Percentiles rank a stretch among this genome's conserved stretches.
These are phyloP conservation scores for Podospora pseudopauciseta DNA, from an alignment of 495 filamentous ascomycete species.

Conservation along the genomic window DNA sequence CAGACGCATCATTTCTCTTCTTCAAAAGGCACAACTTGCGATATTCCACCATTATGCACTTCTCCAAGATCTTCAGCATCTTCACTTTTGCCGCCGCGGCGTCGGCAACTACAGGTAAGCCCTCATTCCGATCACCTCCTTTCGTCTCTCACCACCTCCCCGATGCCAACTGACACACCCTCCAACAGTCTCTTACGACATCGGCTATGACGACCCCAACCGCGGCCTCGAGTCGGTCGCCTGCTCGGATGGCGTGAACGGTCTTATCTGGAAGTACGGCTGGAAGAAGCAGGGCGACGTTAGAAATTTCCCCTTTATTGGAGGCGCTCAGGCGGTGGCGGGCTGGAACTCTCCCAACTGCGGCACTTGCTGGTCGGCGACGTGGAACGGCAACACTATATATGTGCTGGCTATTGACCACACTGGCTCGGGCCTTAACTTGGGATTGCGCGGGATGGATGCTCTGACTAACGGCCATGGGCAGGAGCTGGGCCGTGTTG, in stretches of 20 bases:
- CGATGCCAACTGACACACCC: not conserved
- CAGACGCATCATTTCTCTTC: not conserved
- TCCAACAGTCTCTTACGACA: conserved; percentile 51
- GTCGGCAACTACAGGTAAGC: conserved; percentile 36
- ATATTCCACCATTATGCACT: conserved; percentile 45
- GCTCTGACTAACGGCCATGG: conserved; percentile 58
- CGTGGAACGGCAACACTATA: conserved; percentile 58
- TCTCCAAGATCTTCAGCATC: conserved; percentile 42
- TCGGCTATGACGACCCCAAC: conserved; percentile 51
- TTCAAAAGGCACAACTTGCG: not conserved
- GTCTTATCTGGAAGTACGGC: conserved; percentile 52
- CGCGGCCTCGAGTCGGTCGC: conserved; percentile 46
- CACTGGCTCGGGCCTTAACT: conserved; percentile 57
- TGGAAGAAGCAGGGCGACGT: conserved; percentile 47
- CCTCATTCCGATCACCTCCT: not conserved
- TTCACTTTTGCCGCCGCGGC: conserved; percentile 35
- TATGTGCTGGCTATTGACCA: conserved; percentile 67
- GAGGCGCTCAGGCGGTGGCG: conserved; percentile 56
- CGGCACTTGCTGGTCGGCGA: conserved; percentile 66
- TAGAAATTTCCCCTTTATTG: conserved; percentile 57
- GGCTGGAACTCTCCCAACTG: conserved; percentile 60
- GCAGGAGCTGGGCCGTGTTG: conserved; percentile 51
- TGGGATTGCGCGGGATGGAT: conserved; percentile 64
- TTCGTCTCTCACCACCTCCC: not conserved
- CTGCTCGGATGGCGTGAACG: conserved; percentile 59